Conservation (phyloP, 345 rosid genomes). For the Populus davidiana region DNA sequence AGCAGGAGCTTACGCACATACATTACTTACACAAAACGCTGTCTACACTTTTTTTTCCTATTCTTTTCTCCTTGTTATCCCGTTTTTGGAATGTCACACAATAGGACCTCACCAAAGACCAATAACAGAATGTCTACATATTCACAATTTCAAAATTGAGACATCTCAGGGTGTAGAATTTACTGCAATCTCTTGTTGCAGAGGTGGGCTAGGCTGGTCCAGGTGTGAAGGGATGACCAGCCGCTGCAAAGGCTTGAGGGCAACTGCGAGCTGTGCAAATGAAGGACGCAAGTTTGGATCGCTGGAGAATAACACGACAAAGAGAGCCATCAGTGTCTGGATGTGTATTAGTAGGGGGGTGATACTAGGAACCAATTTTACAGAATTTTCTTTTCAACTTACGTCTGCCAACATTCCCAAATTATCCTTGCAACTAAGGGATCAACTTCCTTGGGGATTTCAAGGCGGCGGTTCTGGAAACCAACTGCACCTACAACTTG, state of each 20-base stretch:
- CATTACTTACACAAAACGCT: conserved; percentile 10
- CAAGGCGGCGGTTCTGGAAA: conserved; percentile 94
- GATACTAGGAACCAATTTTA: background rate
- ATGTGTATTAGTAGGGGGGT: background rate
- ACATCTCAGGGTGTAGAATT: conserved; percentile 54
- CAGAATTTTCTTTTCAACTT: conserved; percentile 28
- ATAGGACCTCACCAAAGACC: conserved; percentile 4
- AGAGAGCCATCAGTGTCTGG: background rate
- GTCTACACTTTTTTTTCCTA: background rate
- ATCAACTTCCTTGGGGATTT: conserved; percentile 91
- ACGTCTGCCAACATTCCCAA: conserved; percentile 95
- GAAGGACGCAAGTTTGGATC: conserved; percentile 93
- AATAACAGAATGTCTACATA: conserved; percentile 22
- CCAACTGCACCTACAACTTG: conserved; percentile 99
- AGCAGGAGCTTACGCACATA: conserved; percentile 5
- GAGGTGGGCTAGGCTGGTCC: conserved; percentile 50
- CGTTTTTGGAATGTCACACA: conserved; percentile 7
- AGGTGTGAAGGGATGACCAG: conserved; percentile 55
- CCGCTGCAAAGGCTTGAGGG: conserved; percentile 76
- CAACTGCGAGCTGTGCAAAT: conserved; percentile 67
- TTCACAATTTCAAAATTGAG: conserved; percentile 37
- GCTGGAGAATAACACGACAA: conserved; percentile 34
- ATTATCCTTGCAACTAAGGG: conserved; percentile 85
- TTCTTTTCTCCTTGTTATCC: background rate
- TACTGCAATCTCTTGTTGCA: conserved; percentile 53